These are phyloP conservation scores for Nakazawaea wickerhamii DNA, from an alignment of 805 yeast species.

Conservation along the genomic window DNA sequence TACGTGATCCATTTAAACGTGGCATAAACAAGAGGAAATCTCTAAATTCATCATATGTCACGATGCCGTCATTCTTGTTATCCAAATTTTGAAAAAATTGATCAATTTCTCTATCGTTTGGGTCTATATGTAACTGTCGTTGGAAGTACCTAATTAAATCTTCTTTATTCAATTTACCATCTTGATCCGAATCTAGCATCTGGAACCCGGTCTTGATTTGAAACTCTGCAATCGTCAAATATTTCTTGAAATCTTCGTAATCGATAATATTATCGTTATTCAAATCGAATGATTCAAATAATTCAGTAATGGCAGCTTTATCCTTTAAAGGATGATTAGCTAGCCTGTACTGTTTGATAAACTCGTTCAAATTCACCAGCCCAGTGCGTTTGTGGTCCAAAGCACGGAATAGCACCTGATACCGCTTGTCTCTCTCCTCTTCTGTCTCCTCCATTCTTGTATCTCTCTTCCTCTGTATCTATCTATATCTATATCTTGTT, in stretches of 20 bases:
- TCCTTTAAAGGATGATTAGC: conserved; percentile 62
- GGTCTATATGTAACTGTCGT: conserved; percentile 44
- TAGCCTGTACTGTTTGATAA: conserved; percentile 37
- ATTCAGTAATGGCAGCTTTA: conserved; percentile 49
- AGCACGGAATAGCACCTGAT: conserved; percentile 33
- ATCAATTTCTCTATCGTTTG: conserved; percentile 48
- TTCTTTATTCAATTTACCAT: conserved; percentile 58
- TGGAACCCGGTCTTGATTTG: conserved; percentile 68
- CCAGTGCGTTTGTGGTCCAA: conserved; percentile 44
- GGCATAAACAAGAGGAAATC: conserved; percentile 82
- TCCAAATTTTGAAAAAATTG: conserved; percentile 53
- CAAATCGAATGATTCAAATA: conserved; percentile 56
- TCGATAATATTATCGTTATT: conserved; percentile 54
- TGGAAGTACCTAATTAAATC: conserved; percentile 67
- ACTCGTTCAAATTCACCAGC: conserved; percentile 41
- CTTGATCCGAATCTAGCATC: conserved; percentile 63
- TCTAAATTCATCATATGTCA: conserved; percentile 83
- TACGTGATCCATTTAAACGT: conserved; percentile 66
- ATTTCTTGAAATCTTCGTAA: conserved; percentile 60
- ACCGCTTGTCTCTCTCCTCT: conserved; percentile 29
- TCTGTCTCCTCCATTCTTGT: conserved; percentile 15
- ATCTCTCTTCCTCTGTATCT: background rate
- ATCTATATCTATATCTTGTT: background rate
- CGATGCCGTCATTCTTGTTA: conserved; percentile 52
- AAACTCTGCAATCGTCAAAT: conserved; percentile 60